Conservation (phyloP, 495 filamentous ascomycete species). For the Aspergillus mulundensis region DNA sequence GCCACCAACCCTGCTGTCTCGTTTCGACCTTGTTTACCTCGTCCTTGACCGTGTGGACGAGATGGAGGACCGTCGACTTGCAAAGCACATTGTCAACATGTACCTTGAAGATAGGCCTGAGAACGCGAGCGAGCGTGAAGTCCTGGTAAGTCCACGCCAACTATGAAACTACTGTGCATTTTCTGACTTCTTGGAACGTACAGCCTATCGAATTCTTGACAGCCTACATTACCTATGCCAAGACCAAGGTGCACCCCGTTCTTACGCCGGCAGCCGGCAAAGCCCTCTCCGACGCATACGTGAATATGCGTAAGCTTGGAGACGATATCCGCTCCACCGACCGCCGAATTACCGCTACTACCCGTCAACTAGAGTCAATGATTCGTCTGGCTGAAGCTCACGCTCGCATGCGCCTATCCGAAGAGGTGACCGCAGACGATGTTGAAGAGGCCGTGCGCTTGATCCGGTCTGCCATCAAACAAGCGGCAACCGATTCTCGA, state of each 20-base stretch:
- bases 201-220: conserved; percentile 94
- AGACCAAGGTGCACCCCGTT: conserved; percentile 75
- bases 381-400: conserved; percentile 95
- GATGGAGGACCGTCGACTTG: conserved; percentile 77
- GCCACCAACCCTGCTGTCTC: conserved; percentile 87
- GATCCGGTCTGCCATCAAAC: conserved; percentile 93
- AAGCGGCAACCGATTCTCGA: conserved; percentile 83
- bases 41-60: conserved; percentile 93
- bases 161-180: neutral
- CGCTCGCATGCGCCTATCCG: conserved; percentile 89
- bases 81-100: conserved; percentile 92
- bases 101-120: conserved; percentile 92
- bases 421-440: conserved; percentile 71
- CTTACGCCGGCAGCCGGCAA: conserved; percentile 72
- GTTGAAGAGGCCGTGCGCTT: conserved; percentile 88
- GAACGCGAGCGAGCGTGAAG: conserved; percentile 70
- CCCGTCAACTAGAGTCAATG: conserved; percentile 93
- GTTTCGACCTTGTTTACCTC: conserved; percentile 95
- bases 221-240: conserved; percentile 95
- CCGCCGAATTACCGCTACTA: conserved; percentile 96
- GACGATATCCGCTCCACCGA: conserved; percentile 91
- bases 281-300: conserved; percentile 81
- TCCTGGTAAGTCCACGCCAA: conserved; percentile 61
- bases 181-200: conserved; percentile 15
- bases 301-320: conserved; percentile 92